Percentiles rank a stretch among this genome's conserved stretches.
Conservation (phyloP, 495 filamentous ascomycete species). For the Lepidopterella palustris region DNA sequence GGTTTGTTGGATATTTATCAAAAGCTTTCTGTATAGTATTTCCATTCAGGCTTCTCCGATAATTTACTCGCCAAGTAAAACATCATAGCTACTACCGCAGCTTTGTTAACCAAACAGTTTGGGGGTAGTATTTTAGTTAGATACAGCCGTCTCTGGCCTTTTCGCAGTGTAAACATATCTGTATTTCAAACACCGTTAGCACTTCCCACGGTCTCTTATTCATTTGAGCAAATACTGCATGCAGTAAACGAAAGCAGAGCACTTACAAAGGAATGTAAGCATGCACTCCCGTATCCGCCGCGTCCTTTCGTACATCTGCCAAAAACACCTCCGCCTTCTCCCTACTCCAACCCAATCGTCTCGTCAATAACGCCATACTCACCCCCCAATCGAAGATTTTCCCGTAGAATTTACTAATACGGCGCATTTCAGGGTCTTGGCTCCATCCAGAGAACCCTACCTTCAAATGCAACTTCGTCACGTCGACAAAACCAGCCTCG, state of each 20-base stretch:
- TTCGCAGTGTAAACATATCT: neutral
- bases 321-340: constrained; percentile 3
- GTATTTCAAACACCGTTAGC: neutral
- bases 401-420: neutral
- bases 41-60: too few relatives aligned
- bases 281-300: neutral
- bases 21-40: too few relatives aligned
- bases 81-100: too few relatives aligned
- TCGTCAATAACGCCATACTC: neutral
- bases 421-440: neutral
- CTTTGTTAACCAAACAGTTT: too few relatives aligned
- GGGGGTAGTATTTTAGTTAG: too few relatives aligned
- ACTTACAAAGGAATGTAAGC: constrained; percentile 9
- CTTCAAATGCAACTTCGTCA: neutral
- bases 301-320: neutral
- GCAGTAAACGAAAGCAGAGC: neutral
- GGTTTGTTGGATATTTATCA: too few relatives aligned
- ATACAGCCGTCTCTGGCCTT: neutral
- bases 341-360: constrained; percentile 4
- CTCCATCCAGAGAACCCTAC: constrained; percentile 1
- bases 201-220: too few relatives aligned
- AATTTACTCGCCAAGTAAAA: too few relatives aligned
- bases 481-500: constrained; percentile 3
- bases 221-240: neutral
- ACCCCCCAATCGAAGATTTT: constrained; percentile 4